Conservation (phyloP, 345 rosid genomes). For the Citrus sp. region DNA sequence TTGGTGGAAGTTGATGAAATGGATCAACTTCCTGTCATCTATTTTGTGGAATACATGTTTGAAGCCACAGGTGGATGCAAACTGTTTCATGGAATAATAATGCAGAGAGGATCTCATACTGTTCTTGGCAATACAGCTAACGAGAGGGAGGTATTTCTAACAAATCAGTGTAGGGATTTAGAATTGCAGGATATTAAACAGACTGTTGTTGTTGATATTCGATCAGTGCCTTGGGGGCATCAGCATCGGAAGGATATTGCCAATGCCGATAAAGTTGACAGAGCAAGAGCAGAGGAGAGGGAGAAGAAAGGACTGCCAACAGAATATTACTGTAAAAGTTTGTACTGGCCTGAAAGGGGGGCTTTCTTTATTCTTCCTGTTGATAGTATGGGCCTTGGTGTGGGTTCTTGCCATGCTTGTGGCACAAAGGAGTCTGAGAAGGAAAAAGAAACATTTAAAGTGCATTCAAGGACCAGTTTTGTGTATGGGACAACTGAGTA, state of each 20-base stretch:
- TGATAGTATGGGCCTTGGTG: slow-evolving; percentile 40
- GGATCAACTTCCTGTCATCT: slow-evolving; percentile 42
- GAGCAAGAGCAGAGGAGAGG: slow-evolving; percentile 50
- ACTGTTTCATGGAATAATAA: slow-evolving; percentile 57
- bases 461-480: slow-evolving; percentile 35
- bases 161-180: slow-evolving; percentile 42
- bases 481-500: slow-evolving; percentile 37
- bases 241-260: slow-evolving; percentile 46
- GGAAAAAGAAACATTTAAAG: slow-evolving; percentile 28
- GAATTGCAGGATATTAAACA: slow-evolving; percentile 46
- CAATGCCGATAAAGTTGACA: slow-evolving; percentile 39
- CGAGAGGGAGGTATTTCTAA: slow-evolving; percentile 64
- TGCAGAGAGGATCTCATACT: slow-evolving; percentile 52
- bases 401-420: slow-evolving; percentile 55
- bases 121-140: slow-evolving; percentile 57
- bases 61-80: slow-evolving; percentile 43
- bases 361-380: slow-evolving; percentile 57
- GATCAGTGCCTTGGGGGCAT: slow-evolving; percentile 61
- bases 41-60: slow-evolving; percentile 64
- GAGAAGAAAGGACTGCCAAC: slow-evolving; percentile 41
- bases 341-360: slow-evolving; percentile 62
- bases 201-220: slow-evolving; percentile 35
- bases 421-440: slow-evolving; percentile 29
- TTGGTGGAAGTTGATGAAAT: slow-evolving; percentile 36
- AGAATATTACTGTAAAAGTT: slow-evolving; percentile 58